A percentile compares a stretch with the other conserved stretches of the same genome.
phyloP scores from a whole-genome alignment of 164 flowering plant genomes.

The Warburgia ugandensis region DNA sequence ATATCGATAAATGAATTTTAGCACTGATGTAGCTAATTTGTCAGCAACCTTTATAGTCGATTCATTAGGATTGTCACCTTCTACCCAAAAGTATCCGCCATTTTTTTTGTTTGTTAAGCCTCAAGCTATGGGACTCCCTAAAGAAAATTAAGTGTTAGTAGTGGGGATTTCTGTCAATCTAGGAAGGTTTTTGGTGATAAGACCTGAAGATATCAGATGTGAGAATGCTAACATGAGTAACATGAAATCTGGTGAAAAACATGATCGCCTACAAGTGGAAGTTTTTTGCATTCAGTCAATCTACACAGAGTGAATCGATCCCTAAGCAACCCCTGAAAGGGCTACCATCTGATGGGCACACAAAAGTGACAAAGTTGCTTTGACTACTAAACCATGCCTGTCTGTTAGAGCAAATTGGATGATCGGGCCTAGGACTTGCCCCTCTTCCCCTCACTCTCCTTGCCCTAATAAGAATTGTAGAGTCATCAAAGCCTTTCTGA shows the following conservation, averaged over 20 bases:
- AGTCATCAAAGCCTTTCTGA: too few relatives aligned
- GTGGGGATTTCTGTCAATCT: neutral
- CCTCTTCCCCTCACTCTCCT: conserved; percentile 3
- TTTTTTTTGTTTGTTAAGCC: too few relatives aligned
- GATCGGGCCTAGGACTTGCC: neutral
- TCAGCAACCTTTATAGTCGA: too few relatives aligned
- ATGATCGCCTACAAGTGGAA: too few relatives aligned
- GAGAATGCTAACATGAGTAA: neutral
- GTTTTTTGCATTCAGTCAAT: too few relatives aligned
- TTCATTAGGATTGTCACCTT: too few relatives aligned
- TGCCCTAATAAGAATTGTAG: conserved; percentile 3
- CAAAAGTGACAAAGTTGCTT: conserved; percentile 11
- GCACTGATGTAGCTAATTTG: too few relatives aligned
- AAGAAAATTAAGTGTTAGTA: neutral
- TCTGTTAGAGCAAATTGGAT: conserved; percentile 2
- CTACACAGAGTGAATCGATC: too few relatives aligned
- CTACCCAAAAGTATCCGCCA: too few relatives aligned
- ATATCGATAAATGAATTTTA: too few relatives aligned
- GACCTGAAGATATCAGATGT: neutral
- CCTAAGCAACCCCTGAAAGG: neutral
- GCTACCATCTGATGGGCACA: conserved; percentile 6
- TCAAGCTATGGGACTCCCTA: too few relatives aligned
- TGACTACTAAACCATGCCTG: conserved; percentile 2
- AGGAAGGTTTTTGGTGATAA: neutral
- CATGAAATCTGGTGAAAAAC: neutral